Base-by-base conservation (phyloP, 495 filamentous ascomycete species). In the Amorphotheca resinae region DNA sequence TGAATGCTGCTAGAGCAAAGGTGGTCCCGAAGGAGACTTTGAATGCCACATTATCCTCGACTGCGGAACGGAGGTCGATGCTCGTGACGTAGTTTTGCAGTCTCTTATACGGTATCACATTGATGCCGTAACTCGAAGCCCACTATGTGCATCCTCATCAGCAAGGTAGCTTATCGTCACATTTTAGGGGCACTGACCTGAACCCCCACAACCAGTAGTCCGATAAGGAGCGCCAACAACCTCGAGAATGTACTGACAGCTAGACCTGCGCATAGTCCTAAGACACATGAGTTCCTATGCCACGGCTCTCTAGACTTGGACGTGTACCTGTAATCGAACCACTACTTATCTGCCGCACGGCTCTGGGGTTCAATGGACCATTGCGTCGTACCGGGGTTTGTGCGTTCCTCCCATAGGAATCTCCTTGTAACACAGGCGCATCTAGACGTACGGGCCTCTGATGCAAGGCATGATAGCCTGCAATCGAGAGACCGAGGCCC, bases 1-100 rank as follows among this genome's bases (percentile, higher is more conserved):
- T 69, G 64, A 91, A 84, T 0, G 80, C 81, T 25, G 83, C 84
- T 52, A 91, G 61, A 9, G 79, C 76, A 69, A 91, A 89, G 22
- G 81, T 82, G 4, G 66, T 50, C 8, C 80, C 84, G 54, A 91
- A 89, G 30, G 75, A 78, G 7, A 89, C 52, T 67, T 88, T 91
- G 55, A 93, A 85, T 0, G 79, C 79, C 15, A 74, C 65, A 55
- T 88, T 72, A 44, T 77, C 69, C 48, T 74, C 72, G 43, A 91
- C 59, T 3, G 75, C 69, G 1, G 67, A 68, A 18, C 66, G 57
- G 37, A 83, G n/a, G 54, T 82, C 65, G 18, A 76, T 67, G 11
- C 58, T 57, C 57, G 68, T 73, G 18, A 79, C 62, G 49, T 74
- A 77, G 41, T 67, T 62, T 46, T 81, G 74, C 41, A 84, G 46